phyloP scores from a whole-genome alignment of 2,329 filamentous ascomycete species.

The Amauroascus verrucosus region DNA sequence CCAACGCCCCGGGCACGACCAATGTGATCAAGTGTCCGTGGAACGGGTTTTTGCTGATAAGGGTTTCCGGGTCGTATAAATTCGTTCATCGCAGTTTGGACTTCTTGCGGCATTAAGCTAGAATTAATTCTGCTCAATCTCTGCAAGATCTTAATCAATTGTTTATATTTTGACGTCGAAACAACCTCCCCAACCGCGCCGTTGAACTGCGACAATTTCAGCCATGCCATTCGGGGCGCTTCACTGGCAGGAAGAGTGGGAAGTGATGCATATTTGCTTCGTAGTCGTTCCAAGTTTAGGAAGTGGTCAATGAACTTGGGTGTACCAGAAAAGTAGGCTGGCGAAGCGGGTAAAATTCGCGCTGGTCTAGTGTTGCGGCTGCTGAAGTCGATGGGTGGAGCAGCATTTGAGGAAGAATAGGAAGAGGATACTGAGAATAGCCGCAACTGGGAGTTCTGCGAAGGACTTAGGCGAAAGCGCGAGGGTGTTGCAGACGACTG shows the following conservation, averaged over 20 bases:
- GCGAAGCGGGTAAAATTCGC: conserved; percentile 70
- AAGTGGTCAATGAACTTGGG: conserved; percentile 78
- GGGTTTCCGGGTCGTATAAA: conserved; percentile 71
- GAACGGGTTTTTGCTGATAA: conserved; percentile 52
- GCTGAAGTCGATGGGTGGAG: conserved; percentile 28
- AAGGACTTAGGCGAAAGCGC: conserved; percentile 15
- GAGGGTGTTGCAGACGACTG: conserved; percentile 29
- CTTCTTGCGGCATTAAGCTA: conserved; percentile 58
- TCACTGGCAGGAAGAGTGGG: conserved; percentile 57
- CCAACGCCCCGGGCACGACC: conserved; percentile 74
- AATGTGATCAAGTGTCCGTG: conserved; percentile 57
- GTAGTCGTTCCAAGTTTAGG: conserved; percentile 60
- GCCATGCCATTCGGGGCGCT: conserved; percentile 68
- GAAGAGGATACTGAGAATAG: conserved; percentile 17
- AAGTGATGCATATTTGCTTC: conserved; percentile 61
- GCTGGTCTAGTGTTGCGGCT: conserved; percentile 40
- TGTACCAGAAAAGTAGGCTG: conserved; percentile 88
- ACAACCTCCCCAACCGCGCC: conserved; percentile 60
- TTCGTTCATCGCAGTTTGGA: conserved; percentile 52
- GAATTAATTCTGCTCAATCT: conserved; percentile 79
- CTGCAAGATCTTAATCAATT: conserved; percentile 64
- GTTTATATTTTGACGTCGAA: conserved; percentile 66
- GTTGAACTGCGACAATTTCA: conserved; percentile 63
- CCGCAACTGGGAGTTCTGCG: conserved; percentile 15
- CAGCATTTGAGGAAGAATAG: conserved; percentile 23